Evolutionary conservation across 257 asterid species (phyloP), one percentile per base, ranked within the genome.

Genomic region (Przewalskia tangutica): DNA sequence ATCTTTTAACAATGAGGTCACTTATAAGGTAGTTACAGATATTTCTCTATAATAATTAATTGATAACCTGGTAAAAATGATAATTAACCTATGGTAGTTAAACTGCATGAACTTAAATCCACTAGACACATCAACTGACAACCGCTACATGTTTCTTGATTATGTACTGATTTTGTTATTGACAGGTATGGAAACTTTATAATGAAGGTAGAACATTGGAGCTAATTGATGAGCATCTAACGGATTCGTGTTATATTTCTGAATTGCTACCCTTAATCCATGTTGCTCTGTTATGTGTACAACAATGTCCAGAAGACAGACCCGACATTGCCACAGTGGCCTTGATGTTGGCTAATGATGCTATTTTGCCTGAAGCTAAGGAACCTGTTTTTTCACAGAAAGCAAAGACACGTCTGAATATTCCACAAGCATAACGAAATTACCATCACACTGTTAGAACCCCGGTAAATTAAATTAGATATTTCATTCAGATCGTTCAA

Each of bases 121-220:
- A 12, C 20, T 1, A 73, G 20, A n/a, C 40, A 42, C 36, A 71
- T 78, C 17, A 8, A 4, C 55, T 0, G 17, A 10, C 17, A 8
- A 4, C 55, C 0, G 17, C 17, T 68, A 18, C 32, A 68, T 68
- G 34, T 68, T 68, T 42, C 55, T 68, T 68, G 10, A 40, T 68
- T 17, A 68, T 42, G 17, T 42, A 9, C 55, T 40, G 55, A 8
- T 68, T 68, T 54, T n/a, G 77, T 68, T 68, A 40, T 68, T 34
- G 34, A 58, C 36, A 79, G 82, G 82, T 48, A 42, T 58, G 82
- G 82, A 79, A 78, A 48, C 82, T 79, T 79, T 79, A 79, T 2
- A 79, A 62, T 58, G 82, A 58, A 36, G 82, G 8, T 79, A 58
- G 55, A 14, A 17, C 44, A 8, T 5, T 56, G 2, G 55, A 58